phyloP scores from a whole-genome alignment of 2,329 filamentous ascomycete species.

The Graphium sp. region DNA sequence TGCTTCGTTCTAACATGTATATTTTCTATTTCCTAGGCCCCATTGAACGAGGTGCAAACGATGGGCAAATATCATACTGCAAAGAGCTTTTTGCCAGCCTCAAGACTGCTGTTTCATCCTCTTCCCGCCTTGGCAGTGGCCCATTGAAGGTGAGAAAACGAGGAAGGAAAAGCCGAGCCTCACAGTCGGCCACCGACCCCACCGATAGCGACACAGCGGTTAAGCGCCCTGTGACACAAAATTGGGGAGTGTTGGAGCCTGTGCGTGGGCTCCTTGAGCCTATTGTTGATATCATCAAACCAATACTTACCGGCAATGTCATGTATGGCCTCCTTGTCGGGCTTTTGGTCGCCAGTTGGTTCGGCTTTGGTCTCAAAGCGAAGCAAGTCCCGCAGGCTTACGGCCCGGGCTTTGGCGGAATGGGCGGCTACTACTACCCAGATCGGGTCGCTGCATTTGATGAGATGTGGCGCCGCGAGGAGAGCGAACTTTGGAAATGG shows the following conservation, averaged over 20 bases:
- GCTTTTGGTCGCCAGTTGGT: slow-evolving; percentile 59
- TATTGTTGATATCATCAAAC: slow-evolving; percentile 48
- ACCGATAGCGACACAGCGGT: slow-evolving; percentile 20
- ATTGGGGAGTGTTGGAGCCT: slow-evolving; percentile 75
- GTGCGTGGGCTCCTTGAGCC: slow-evolving; percentile 54
- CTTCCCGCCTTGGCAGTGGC: slow-evolving; percentile 30
- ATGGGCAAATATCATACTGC: slow-evolving; percentile 72
- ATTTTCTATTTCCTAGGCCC: slow-evolving; percentile 54
- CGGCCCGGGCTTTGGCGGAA: slow-evolving; percentile 13
- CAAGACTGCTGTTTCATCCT: slow-evolving; percentile 54
- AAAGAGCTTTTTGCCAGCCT: slow-evolving; percentile 64
- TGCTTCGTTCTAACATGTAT: slow-evolving; percentile 12
- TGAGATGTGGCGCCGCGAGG: slow-evolving; percentile 79
- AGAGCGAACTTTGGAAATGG: slow-evolving; percentile 86
- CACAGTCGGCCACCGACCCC: slow-evolving; percentile 23
- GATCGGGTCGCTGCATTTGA: slow-evolving; percentile 74
- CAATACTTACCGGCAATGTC: slow-evolving; percentile 60
- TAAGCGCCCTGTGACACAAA: too few species aligned
- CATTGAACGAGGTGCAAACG: slow-evolving; percentile 88
- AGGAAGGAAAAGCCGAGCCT: slow-evolving; percentile 32
- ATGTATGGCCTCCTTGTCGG: slow-evolving; percentile 60
- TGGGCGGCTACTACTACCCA: slow-evolving; percentile 27
- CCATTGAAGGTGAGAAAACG: slow-evolving; percentile 44
- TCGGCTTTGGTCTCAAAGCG: slow-evolving; percentile 45
- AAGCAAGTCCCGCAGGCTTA: too few species aligned